phyloP scores from a whole-genome alignment of 2,329 filamentous ascomycete genomes.

The Phaeosphaeriaceae sp. region DNA sequence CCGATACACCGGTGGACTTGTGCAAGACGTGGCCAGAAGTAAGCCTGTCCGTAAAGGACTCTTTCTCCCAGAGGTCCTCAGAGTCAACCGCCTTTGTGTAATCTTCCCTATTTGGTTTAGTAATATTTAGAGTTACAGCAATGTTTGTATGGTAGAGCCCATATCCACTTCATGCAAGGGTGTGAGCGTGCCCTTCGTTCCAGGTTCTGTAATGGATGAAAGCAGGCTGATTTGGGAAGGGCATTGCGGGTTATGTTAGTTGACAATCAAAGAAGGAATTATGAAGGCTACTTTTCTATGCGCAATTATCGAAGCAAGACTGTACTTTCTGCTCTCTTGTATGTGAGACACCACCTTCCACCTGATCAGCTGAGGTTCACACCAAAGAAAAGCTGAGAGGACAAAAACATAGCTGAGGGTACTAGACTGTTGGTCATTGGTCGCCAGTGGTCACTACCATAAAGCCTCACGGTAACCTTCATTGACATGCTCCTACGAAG shows the following conservation, averaged over 20 bases:
- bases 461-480: too few relatives aligned
- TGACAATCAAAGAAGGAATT: too few relatives aligned
- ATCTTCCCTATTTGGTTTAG: constrained; percentile 10
- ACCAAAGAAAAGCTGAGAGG: background rate
- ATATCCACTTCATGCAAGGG: constrained; percentile 22
- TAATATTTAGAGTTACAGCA: too few relatives aligned
- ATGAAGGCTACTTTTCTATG: too few relatives aligned
- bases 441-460: background rate
- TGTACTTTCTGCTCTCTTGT: background rate
- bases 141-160: background rate
- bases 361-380: too few relatives aligned
- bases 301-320: too few relatives aligned
- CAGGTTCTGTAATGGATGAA: constrained; percentile 16
- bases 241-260: constrained; percentile 8
- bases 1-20: constrained; percentile 13
- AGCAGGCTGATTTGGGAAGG: constrained; percentile 15
- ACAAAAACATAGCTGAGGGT: background rate
- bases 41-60: constrained; percentile 2
- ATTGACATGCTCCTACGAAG: too few relatives aligned
- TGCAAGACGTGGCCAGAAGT: constrained; percentile 7
- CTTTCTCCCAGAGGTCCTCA: constrained; percentile 7
- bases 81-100: constrained; percentile 12
- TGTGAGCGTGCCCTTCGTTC: constrained; percentile 15
- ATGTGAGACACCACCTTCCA: too few relatives aligned
- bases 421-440: background rate